phyloP scores from a whole-genome alignment of 352 stramenopile species.

The Thalassiosira hispida region DNA sequence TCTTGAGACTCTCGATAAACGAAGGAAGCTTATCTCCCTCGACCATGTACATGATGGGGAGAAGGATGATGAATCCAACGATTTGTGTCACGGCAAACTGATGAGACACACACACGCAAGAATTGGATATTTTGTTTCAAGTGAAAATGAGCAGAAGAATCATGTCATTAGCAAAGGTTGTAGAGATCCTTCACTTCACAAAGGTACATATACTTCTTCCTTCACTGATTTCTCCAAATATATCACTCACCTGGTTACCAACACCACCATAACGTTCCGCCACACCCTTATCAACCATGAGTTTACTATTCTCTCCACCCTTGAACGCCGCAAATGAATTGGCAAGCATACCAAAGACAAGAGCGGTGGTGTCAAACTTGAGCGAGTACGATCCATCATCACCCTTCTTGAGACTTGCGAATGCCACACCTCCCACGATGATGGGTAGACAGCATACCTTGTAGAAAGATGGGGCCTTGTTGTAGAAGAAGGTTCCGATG shows the following conservation, averaged over 20 bases:
- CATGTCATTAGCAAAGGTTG: background rate
- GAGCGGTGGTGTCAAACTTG: slow-evolving; percentile 60
- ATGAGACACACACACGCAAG: background rate
- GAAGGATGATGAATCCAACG: slow-evolving; percentile 57
- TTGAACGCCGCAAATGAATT: slow-evolving; percentile 76
- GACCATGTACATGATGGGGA: slow-evolving; percentile 64
- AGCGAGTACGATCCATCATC: slow-evolving; percentile 55
- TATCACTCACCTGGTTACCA: slow-evolving; percentile 62
- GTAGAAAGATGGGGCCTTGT: slow-evolving; percentile 55
- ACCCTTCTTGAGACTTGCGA: slow-evolving; percentile 67
- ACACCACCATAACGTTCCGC: slow-evolving; percentile 68
- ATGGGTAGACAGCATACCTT: slow-evolving; percentile 64
- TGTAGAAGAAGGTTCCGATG: slow-evolving; percentile 62
- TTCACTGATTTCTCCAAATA: background rate
- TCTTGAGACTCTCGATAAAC: slow-evolving; percentile 66
- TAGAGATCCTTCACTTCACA: background rate
- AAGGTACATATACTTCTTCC: slow-evolving; percentile 1
- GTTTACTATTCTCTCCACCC: slow-evolving; percentile 68
- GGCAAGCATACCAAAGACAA: slow-evolving; percentile 65
- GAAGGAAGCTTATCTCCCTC: slow-evolving; percentile 53
- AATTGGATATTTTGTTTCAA: background rate
- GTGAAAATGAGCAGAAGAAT: background rate
- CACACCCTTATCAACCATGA: slow-evolving; percentile 65
- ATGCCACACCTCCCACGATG: slow-evolving; percentile 66
- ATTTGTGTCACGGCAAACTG: slow-evolving; percentile 73